phyloP scores from a whole-genome alignment of 768 basidiomycete genomes.

The Lactifluus subvellereus region DNA sequence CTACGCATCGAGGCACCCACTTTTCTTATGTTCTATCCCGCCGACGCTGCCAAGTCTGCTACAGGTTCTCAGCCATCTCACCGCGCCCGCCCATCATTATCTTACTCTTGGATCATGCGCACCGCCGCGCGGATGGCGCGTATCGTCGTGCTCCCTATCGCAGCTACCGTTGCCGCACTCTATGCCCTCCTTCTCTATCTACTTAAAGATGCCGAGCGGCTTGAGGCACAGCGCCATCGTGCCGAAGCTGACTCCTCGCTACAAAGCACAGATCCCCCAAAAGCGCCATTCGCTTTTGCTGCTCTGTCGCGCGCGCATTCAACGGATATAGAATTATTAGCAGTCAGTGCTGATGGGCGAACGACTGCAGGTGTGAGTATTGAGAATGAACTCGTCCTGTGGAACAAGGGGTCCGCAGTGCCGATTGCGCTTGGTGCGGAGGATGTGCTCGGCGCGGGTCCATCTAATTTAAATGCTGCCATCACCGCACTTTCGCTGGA shows the following conservation, averaged over 20 bases:
- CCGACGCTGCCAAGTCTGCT: constrained; percentile 29
- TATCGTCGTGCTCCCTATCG: constrained; percentile 82
- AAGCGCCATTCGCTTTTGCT: constrained; percentile 46
- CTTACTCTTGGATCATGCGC: constrained; percentile 45
- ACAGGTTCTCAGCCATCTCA: not conserved
- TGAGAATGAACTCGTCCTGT: constrained; percentile 71
- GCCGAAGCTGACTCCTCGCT: constrained; percentile 39
- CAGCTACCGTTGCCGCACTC: constrained; percentile 63
- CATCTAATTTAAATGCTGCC: constrained; percentile 43
- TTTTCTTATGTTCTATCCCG: constrained; percentile 57
- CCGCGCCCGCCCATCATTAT: constrained; percentile 18
- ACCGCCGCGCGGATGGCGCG: constrained; percentile 70
- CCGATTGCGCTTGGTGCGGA: constrained; percentile 47
- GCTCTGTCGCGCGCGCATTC: constrained; percentile 77
- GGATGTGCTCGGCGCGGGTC: constrained; percentile 44
- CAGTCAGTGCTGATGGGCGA: constrained; percentile 60
- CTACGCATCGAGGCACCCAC: constrained; percentile 76
- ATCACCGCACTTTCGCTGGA: constrained; percentile 62
- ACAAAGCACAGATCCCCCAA: constrained; percentile 34
- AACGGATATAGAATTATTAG: constrained; percentile 78
- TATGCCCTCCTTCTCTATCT: constrained; percentile 80
- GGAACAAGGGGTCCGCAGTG: constrained; percentile 45
- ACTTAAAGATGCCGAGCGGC: constrained; percentile 83
- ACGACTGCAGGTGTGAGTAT: constrained; percentile 66
- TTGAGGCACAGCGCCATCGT: constrained; percentile 77